Percentiles rank a stretch among this genome's conserved stretches.
These are phyloP conservation scores for Porogramme epimiltina DNA, from an alignment of 1,284 basidiomycete genomes.

Conservation along the genomic window DNA sequence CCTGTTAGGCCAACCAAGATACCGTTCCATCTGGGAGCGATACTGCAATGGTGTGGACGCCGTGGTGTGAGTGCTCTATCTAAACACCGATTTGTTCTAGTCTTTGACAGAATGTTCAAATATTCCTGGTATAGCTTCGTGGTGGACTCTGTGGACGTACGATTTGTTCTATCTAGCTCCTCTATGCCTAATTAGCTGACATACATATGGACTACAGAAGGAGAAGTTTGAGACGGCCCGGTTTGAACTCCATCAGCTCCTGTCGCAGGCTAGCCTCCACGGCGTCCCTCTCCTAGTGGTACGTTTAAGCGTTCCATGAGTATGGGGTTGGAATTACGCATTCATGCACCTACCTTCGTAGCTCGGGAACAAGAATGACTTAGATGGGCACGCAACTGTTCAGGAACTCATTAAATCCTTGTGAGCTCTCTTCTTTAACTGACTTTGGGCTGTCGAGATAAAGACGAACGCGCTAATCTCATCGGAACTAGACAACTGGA, in stretches of 20 bases:
- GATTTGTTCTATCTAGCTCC: slow-evolving; percentile 28
- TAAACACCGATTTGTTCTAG: too few species aligned
- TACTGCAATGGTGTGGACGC: slow-evolving; percentile 96
- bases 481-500: slow-evolving; percentile 62
- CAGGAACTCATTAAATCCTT: slow-evolving; percentile 83
- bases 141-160: slow-evolving; percentile 85
- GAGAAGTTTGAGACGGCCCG: slow-evolving; percentile 86
- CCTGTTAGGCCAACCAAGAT: slow-evolving; percentile 85
- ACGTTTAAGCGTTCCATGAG: slow-evolving; percentile 33
- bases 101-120: slow-evolving; percentile 9
- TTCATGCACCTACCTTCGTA: slow-evolving; percentile 29
- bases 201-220: slow-evolving; percentile 41
- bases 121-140: slow-evolving; percentile 67
- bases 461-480: not conserved
- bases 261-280: slow-evolving; percentile 71
- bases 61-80: slow-evolving; percentile 71
- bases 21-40: slow-evolving; percentile 92
- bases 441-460: slow-evolving; percentile 1
- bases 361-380: slow-evolving; percentile 96
- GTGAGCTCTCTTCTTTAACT: slow-evolving; percentile 46
- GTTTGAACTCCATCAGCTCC: slow-evolving; percentile 88
- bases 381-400: slow-evolving; percentile 78
- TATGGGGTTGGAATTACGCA: slow-evolving; percentile 2
- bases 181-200: not conserved
- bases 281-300: slow-evolving; percentile 90